Base-by-base conservation (phyloP, 225 moss, liverwort and hornwort genomes). In the Asterella californica region DNA sequence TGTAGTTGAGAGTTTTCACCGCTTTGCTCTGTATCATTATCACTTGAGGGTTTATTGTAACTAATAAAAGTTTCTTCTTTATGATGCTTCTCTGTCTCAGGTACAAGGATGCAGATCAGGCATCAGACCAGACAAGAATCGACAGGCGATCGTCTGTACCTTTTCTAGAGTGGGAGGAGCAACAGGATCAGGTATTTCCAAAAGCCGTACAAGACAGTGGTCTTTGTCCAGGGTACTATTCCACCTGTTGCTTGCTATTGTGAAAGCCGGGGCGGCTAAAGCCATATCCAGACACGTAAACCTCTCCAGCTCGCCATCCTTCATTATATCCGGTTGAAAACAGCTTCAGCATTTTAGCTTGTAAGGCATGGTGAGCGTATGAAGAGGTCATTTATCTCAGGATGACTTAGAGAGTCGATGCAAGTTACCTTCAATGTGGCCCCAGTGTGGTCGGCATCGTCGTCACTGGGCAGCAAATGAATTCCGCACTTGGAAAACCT, bases 161-260 rank as follows among this genome's bases (percentile, higher is more conserved):
- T 97, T 97, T 72, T 94, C 92, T 64, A 97, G 81, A 54, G 90
- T 92, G 25, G 97, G 97, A 79, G 93, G 94, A 82, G 85, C 94
- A n/a, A 87, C 81, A 53, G 88, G 82, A 69, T 97, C 94, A 21
- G 91, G 88, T 80, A 94, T 87, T 88, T 97, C 94, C 70, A 94
- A 83, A 50, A 97, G 83, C 66, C 94, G 84, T 27, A 93, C 60
- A 61, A 97, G 79, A 38, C 94, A 88, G 4, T 78, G 73, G 11
- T 92, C 81, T 53, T 85, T 79, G 55, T 87, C 89, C 15, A 84
- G 79, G 2, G 45, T 79, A 48, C 82, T 82, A 81, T 97, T 94
- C 83, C 89, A 87, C 11, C 83, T 85, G 76, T 85, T 91, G 84
- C 94, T 97, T 60, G 97, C 97, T 71, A 93, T 30, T 4, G 92